These are phyloP conservation scores for Microbotryum silenes-acaulis DNA, from an alignment of 1,284 basidiomycete genomes.

Conservation along the genomic window DNA sequence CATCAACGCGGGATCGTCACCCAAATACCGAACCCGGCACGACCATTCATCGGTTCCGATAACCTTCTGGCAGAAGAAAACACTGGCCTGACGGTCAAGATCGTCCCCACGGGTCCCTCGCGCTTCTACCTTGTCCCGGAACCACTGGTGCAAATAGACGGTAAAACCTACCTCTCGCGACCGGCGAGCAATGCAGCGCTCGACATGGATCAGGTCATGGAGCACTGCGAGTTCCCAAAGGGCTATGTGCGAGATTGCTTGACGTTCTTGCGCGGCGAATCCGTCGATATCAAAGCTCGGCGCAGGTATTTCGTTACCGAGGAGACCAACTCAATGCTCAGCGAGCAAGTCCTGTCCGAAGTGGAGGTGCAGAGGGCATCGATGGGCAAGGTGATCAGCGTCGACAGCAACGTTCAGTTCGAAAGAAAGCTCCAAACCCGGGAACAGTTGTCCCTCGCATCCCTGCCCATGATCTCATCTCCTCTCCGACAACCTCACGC, in stretches of 20 bases:
- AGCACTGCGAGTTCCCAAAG: conserved; percentile 76
- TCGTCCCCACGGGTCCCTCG: conserved; percentile 52
- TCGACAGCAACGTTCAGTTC: not conserved
- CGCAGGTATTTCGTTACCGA: not conserved
- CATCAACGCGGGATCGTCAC: too few species aligned
- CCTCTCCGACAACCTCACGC: not conserved
- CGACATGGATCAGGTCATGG: conserved; percentile 76
- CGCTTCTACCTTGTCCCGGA: conserved; percentile 61
- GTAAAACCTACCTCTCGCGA: conserved; percentile 56
- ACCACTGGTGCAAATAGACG: conserved; percentile 44
- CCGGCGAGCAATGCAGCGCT: conserved; percentile 72
- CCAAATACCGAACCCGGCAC: conserved; percentile 42
- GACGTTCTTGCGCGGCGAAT: conserved; percentile 53
- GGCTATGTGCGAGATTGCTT: conserved; percentile 68
- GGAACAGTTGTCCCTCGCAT: not conserved
- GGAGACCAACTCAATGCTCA: not conserved
- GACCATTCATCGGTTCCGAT: conserved; percentile 6
- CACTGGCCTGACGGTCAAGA: conserved; percentile 16
- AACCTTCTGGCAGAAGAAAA: not conserved
- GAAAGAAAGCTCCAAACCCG: not conserved
- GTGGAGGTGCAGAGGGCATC: too few species aligned
- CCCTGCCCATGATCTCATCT: not conserved
- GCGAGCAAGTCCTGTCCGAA: too few species aligned
- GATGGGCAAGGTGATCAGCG: too few species aligned
- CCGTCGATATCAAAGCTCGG: not conserved